These are phyloP conservation scores for Hyphopichia buzzinii DNA, from an alignment of 1,139 yeast genomes.

Conservation along the genomic window DNA sequence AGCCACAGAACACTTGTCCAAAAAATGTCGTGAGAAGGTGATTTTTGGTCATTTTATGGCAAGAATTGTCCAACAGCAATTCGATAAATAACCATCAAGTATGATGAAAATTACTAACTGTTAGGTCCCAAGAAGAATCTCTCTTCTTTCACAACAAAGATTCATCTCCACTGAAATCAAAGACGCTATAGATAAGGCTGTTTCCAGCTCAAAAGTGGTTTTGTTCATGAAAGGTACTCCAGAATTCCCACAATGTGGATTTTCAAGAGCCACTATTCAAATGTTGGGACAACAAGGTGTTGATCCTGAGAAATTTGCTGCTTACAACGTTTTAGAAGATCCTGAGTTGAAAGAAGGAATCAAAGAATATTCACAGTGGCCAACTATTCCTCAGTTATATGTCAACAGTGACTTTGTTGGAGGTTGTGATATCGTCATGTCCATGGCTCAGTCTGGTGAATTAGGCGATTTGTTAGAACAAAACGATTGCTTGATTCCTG, in stretches of 20 bases:
- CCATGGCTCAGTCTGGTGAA: slow-evolving; percentile 93
- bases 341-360: slow-evolving; percentile 89
- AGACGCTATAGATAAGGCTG: slow-evolving; percentile 81
- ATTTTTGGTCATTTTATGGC: too few species aligned
- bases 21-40: too few species aligned
- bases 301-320: slow-evolving; percentile 94
- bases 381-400: slow-evolving; percentile 78
- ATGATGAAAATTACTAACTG: slow-evolving; percentile 7
- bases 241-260: slow-evolving; percentile 97
- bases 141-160: slow-evolving; percentile 29
- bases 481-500: slow-evolving; percentile 77
- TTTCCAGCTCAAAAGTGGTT: slow-evolving; percentile 87
- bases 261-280: slow-evolving; percentile 91
- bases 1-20: too few species aligned
- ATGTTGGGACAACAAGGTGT: slow-evolving; percentile 96
- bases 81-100: not conserved
- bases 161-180: slow-evolving; percentile 74
- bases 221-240: slow-evolving; percentile 97
- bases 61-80: not conserved
- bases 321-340: slow-evolving; percentile 94
- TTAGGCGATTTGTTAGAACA: slow-evolving; percentile 73
- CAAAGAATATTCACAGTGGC: slow-evolving; percentile 95
- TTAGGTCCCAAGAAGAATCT: slow-evolving; percentile 4
- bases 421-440: slow-evolving; percentile 92
- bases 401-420: slow-evolving; percentile 86